Base-by-base conservation (phyloP, 208 protist species). In the Crithidia bombi region DNA sequence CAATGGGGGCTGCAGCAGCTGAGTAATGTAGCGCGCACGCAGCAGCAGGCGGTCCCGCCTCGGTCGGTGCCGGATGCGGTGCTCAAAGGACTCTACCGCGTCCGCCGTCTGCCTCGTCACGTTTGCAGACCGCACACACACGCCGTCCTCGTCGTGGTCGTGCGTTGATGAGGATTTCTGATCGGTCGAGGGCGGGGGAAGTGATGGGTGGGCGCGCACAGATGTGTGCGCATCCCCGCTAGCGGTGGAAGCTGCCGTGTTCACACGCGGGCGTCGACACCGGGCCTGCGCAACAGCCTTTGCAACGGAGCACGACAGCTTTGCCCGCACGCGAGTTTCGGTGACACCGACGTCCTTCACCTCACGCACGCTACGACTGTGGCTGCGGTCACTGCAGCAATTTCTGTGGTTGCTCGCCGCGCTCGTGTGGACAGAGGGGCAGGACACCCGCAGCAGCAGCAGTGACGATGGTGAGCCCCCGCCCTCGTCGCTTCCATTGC, bases 21-120 rank as follows among this genome's bases (percentile, higher is more conserved):
- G 64, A 26, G 35, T 9, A 6, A 69, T 61, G 64, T 52, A 69
- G 11, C 52, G 64, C 6, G 17, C 64, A n/a, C 64, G 64, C 38
- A 69, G 41, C 51, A 69, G 10, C 0, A 59, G 38, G 0, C 64
- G 50, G 14, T 69, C 64, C 1, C 25, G 49, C 26, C 1, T 2
- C 1, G 64, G 64, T 2, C 64, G 64, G 26, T 69, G 64, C 19
- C 32, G 51, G 19, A 69, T 47, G 28, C 64, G 64, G 1, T 19
- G 7, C 28, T 69, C 64, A 26, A 69, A 69, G 33, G 50, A 50
- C 0, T 38, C 52, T 10, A 49, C 50, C 1, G 30, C 19, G 3
- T 21, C n/a, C 23, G 26, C 15, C n/a, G n/a, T n/a, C n/a, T n/a
- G n/a, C n/a, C n/a, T n/a, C n/a, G n/a, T n/a, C n/a, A n/a, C n/a